Conservation (phyloP, 441 rosid species). For the Viola pubescens region DNA sequence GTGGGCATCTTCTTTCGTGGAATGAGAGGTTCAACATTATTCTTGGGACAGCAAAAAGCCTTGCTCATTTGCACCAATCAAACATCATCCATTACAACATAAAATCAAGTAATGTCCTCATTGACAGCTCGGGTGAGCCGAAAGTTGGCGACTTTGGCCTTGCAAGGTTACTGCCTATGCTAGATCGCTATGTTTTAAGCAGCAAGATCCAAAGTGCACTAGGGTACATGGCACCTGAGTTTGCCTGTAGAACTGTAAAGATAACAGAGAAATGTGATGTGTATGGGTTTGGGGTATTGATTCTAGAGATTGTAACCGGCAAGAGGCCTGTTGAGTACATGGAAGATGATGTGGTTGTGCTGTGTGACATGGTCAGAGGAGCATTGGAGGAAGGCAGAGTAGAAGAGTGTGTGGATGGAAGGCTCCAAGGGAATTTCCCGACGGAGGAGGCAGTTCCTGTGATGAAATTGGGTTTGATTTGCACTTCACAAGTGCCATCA, state of each 20-base stretch:
- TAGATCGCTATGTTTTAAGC: conserved; percentile 78
- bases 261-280: conserved; percentile 87
- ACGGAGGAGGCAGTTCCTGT: conserved; percentile 81
- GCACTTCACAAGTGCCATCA: conserved; percentile 95
- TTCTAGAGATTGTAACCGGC: conserved; percentile 75
- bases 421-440: conserved; percentile 61
- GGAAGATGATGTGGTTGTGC: conserved; percentile 95
- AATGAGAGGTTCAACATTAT: conserved; percentile 67
- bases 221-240: conserved; percentile 95
- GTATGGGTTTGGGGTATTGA: conserved; percentile 76
- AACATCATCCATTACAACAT: conserved; percentile 79
- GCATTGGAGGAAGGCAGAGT: conserved; percentile 78
- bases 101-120: conserved; percentile 77
- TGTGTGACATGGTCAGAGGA: conserved; percentile 86
- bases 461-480: conserved; percentile 81
- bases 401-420: conserved; percentile 69
- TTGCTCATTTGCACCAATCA: conserved; percentile 68
- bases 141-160: conserved; percentile 87
- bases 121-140: conserved; percentile 63
- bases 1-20: conserved; percentile 51
- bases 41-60: conserved; percentile 78
- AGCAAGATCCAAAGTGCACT: conserved; percentile 94
- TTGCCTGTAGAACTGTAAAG: conserved; percentile 83
- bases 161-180: conserved; percentile 60
- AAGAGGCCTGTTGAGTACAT: conserved; percentile 92